A percentile compares a stretch with the other conserved stretches of the same genome.
Conservation (phyloP, 371 early-diverging fungal species). For the Amoeboaphelidium occidentale region DNA sequence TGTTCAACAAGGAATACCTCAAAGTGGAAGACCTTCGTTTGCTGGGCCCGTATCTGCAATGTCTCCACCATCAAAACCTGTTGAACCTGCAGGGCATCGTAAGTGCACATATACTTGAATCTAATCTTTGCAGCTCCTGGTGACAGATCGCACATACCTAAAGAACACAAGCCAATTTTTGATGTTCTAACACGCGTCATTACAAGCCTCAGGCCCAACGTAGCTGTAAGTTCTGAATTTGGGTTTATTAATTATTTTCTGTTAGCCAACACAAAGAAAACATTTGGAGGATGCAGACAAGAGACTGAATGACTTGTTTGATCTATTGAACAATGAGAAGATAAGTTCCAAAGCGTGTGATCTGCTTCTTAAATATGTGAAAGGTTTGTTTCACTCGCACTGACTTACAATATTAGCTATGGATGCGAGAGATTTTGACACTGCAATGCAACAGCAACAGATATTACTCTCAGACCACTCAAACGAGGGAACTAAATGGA, state of each 20-base stretch:
- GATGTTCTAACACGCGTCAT: conserved; percentile 19
- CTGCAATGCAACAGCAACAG: background rate
- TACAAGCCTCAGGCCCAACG: conserved; percentile 20
- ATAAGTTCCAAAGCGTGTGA: too few relatives aligned
- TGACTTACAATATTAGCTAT: background rate
- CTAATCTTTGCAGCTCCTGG: too few relatives aligned
- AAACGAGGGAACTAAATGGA: background rate
- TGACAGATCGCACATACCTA: conserved; percentile 52
- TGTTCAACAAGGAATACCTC: too few relatives aligned
- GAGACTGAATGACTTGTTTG: background rate
- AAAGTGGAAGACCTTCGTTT: too few relatives aligned
- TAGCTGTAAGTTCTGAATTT: conserved; percentile 16
- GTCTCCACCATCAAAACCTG: too few relatives aligned
- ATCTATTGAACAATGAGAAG: background rate
- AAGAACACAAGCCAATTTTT: conserved; percentile 30
- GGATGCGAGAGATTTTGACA: background rate
- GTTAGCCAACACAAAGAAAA: background rate
- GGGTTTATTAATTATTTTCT: background rate
- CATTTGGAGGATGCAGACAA: background rate
- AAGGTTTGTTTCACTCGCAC: background rate
- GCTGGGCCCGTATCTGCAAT: too few relatives aligned
- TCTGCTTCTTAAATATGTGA: background rate
- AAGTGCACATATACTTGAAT: too few relatives aligned
- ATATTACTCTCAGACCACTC: background rate
- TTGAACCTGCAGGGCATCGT: too few relatives aligned